Evolutionary conservation across 2,329 filamentous ascomycete species (phyloP), one percentile per base, ranked within the genome.

Genomic region (Hypoxylon sp.): DNA sequence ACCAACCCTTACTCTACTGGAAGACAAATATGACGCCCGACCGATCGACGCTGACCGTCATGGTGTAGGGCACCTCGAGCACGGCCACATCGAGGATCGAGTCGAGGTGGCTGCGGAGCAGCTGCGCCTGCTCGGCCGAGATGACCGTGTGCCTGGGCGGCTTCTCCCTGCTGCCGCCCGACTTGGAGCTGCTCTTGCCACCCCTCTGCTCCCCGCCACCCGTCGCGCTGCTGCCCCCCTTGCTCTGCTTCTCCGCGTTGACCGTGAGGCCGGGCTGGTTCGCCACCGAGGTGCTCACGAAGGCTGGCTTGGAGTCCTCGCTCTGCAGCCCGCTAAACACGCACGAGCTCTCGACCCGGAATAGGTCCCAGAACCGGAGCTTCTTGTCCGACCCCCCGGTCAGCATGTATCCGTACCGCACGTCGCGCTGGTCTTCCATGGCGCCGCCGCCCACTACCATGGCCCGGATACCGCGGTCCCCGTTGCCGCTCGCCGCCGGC

Each of bases 361-460:
- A 81, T 11, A 95, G 81, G 70, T 99, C 94, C 95, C 95, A 99
- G 76, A 96, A 98, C 8, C 95, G 87, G 15, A 99, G 84, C 74
- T 91, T 95, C 76, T 90, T 91, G 74, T 98, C 95, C 9, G 90
- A 90, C 0, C 94, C 94, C 15, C 89, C 93, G 0, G 92, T 95
- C 31, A 99, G 78, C 42, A 97, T 84, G 72, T 95, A 97, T 0
- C 91, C 88, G 67, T 92, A 88, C 55, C 89, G 88, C 3, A 89
- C 83, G 42, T 93, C 90, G 38, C 85, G 81, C 55, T 87, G 86
- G 46, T 90, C 87, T 47, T 92, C 87, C 20, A 86, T 83, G 4
- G 83, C 79, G 67, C 92, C 89, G 8, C 87, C 84, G 5, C 90
- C 91, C 8, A 90, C 84, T 0, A 87, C 79, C 77, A 97, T 87